A percentile compares a stretch with the other conserved stretches of the same genome.
Conservation (phyloP, 257 asterid genomes). For the Solanum arcanum region DNA sequence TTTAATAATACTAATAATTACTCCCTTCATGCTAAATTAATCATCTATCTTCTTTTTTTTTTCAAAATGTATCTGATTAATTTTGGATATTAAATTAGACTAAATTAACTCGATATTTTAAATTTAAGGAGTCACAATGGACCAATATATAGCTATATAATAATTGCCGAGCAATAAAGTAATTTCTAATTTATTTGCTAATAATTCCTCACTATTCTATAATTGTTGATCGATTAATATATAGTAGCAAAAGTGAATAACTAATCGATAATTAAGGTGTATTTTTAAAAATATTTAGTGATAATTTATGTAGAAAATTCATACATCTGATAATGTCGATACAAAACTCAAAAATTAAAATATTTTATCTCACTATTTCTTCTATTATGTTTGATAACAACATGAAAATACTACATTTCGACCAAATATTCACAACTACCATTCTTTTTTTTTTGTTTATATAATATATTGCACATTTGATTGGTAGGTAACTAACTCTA, state of each 20-base stretch:
- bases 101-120: neutral
- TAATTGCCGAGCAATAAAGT: neutral
- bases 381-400: neutral
- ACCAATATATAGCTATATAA: neutral
- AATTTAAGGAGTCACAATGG: neutral
- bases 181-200: neutral
- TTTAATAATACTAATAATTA: neutral
- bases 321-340: rapidly evolving
- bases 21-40: neutral
- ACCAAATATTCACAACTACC: neutral
- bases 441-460: neutral
- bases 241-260: neutral
- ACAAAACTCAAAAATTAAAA: neutral
- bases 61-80: neutral
- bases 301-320: neutral
- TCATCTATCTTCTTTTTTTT: neutral
- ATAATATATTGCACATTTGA: neutral
- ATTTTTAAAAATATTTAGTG: rapidly evolving
- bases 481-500: neutral
- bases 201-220: neutral
- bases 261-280: rapidly evolving
- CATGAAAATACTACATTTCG: neutral
- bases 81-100: rapidly evolving
- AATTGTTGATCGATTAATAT: neutral
- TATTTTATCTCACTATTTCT: neutral